Conservation (phyloP, 371 early-diverging fungal species). For the Coemansia sp. region DNA sequence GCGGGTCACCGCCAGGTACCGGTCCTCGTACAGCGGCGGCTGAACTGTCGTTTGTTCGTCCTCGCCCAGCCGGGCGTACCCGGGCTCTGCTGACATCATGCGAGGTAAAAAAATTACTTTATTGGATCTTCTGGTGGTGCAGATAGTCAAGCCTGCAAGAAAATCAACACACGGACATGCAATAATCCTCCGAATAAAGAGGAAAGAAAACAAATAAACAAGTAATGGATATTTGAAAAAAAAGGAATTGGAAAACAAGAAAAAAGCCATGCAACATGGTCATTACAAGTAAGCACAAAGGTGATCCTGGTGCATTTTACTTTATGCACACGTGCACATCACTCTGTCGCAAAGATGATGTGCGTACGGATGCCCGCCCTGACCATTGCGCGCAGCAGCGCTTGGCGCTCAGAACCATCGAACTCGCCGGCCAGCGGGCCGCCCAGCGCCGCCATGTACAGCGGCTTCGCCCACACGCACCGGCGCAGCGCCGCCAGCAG, state of each 20-base stretch:
- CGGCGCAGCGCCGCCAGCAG: conserved; percentile 9
- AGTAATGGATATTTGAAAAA: too few relatives aligned
- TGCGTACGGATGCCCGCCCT: conserved; percentile 19
- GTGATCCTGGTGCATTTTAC: background rate
- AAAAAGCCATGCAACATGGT: too few relatives aligned
- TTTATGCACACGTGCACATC: background rate
- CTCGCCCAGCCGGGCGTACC: background rate
- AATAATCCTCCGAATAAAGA: background rate
- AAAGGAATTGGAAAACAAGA: too few relatives aligned
- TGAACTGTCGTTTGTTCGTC: background rate
- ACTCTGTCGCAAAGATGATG: background rate
- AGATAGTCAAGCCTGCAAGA: conserved; percentile 5
- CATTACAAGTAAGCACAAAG: background rate
- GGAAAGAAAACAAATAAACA: background rate
- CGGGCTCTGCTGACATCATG: background rate
- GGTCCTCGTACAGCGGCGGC: conserved; percentile 18
- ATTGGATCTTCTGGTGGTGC: background rate
- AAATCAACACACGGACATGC: background rate
- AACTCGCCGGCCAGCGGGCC: conserved; percentile 6
- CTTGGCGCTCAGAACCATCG: conserved; percentile 1
- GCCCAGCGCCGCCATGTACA: conserved; percentile 24
- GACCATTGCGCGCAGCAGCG: conserved; percentile 19
- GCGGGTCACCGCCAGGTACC: conserved; percentile 6
- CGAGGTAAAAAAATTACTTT: background rate
- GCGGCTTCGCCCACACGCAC: conserved; percentile 33